Conservation (phyloP, 129 eudicot species). For the Solidago caesia region DNA sequence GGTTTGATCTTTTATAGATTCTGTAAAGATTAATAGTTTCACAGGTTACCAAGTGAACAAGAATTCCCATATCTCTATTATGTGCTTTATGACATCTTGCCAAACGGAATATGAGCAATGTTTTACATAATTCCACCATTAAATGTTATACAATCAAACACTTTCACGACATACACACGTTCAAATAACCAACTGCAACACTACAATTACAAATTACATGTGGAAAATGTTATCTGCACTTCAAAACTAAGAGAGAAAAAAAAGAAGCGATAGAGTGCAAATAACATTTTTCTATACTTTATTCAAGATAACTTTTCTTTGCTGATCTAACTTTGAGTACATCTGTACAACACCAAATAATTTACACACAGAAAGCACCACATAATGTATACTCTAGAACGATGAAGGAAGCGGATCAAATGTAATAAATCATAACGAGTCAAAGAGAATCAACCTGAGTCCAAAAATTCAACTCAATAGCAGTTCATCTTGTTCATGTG, state of each 20-base stretch:
- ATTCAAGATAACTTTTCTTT: background rate
- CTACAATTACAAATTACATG: background rate
- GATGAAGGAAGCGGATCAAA: background rate
- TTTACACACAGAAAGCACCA: conserved; percentile 24
- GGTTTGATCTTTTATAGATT: too few relatives aligned
- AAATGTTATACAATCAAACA: background rate
- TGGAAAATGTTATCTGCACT: conserved; percentile 20
- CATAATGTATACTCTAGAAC: background rate
- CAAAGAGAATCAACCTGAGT: conserved; percentile 7
- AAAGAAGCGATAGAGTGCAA: conserved; percentile 2
- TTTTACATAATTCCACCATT: too few relatives aligned
- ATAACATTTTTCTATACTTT: background rate
- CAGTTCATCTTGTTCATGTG: background rate
- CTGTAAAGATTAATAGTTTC: too few relatives aligned
- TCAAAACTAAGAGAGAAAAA: background rate
- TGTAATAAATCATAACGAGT: background rate
- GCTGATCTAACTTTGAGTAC: conserved; percentile 18
- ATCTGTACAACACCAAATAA: conserved; percentile 19
- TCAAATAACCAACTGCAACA: background rate
- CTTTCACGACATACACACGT: background rate
- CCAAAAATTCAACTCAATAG: background rate
- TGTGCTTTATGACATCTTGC: too few relatives aligned
- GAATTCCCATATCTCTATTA: too few relatives aligned
- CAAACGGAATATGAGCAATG: too few relatives aligned
- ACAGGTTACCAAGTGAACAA: too few relatives aligned